Base-by-base conservation (phyloP, 2,329 filamentous ascomycete species). In the Talaromyces pinophilus region DNA sequence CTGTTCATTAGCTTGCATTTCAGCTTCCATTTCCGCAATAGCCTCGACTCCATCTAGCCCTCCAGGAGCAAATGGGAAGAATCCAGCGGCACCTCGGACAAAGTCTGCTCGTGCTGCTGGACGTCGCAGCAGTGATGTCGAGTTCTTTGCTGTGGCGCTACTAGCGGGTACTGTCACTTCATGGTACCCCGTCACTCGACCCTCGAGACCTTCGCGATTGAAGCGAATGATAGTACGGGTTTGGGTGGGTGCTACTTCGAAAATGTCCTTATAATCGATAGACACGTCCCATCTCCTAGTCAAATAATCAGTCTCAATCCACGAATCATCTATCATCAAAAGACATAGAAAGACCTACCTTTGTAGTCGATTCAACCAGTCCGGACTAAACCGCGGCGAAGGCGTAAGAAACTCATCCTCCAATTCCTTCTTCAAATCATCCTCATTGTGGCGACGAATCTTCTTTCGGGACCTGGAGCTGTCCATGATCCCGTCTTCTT, bases 161-260 rank as follows among this genome's bases (percentile, higher is more conserved):
- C 89, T 91, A 40, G 92, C 92, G 5, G 94, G 92, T 8, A 98
- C 88, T 0, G 95, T 97, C 61, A 98, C 92, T 77, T 97, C 95
- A 75, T 90, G 91, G 79, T 99, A 98, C 61, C 93, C 93, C 8
- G 92, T 96, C 28, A 99, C 94, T 62, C 90, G 87, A 25, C 95
- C 95, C 79, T 98, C 93, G 15, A 98, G 85, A 5, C 95, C 95
- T 79, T 97, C 92, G 64, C 95, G 87, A 54, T 89, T 90, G 77
- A 99, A 99, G 35, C 95, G 89, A 33, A 92, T 97, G 71, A 97
- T 90, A n/a, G 93, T 98, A 66, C 95, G 88, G 17, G 93, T 94
- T 79, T 98, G 95, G 0, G 94, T 96, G 3, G 93, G 92, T 1
- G 93, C 92, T 64, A 98, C 85, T 69, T 90, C 87, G 79, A 96